phyloP scores from a whole-genome alignment of 441 rosid genomes.

The Erodium texanum region DNA sequence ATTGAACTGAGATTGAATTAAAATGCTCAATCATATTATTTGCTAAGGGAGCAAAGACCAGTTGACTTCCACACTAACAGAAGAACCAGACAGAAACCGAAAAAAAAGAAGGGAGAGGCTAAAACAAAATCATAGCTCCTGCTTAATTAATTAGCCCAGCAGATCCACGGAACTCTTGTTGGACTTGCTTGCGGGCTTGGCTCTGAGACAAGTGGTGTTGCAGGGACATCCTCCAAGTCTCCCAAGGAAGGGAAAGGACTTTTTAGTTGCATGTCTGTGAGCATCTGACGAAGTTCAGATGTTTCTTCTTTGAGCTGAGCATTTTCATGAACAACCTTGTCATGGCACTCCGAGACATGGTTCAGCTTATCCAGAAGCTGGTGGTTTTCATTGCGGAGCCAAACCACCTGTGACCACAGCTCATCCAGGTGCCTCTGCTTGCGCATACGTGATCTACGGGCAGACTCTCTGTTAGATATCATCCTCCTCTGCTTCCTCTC shows the following conservation, averaged over 20 bases:
- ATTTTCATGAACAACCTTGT: conserved; percentile 56
- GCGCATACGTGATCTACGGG: conserved; percentile 70
- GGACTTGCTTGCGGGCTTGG: conserved; percentile 37
- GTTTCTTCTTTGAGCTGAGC: conserved; percentile 69
- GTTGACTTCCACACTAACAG: no score
- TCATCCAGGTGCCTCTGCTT: conserved; percentile 72
- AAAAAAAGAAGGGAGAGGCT: conserved; percentile 10
- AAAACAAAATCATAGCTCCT: not conserved
- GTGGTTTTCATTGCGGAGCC: conserved; percentile 53
- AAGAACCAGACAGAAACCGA: conserved; percentile 2
- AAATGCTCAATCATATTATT: conserved; percentile 21
- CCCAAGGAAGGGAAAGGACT: conserved; percentile 39
- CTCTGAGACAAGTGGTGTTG: conserved; percentile 35
- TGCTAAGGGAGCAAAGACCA: conserved; percentile 15
- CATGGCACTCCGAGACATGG: conserved; percentile 52
- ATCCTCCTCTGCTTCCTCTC: conserved; percentile 67
- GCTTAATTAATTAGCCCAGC: conserved; percentile 13
- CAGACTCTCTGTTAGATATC: conserved; percentile 72
- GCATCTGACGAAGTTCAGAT: conserved; percentile 59
- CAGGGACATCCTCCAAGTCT: conserved; percentile 38
- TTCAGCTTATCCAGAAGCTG: conserved; percentile 55
- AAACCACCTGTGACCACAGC: conserved; percentile 58
- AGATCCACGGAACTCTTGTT: conserved; percentile 34
- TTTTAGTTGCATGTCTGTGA: conserved; percentile 36
- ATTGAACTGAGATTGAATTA: not conserved